Evolutionary conservation across 1,284 basidiomycete genomes (phyloP).

Genomic region (Ustilago loliicola): DNA sequence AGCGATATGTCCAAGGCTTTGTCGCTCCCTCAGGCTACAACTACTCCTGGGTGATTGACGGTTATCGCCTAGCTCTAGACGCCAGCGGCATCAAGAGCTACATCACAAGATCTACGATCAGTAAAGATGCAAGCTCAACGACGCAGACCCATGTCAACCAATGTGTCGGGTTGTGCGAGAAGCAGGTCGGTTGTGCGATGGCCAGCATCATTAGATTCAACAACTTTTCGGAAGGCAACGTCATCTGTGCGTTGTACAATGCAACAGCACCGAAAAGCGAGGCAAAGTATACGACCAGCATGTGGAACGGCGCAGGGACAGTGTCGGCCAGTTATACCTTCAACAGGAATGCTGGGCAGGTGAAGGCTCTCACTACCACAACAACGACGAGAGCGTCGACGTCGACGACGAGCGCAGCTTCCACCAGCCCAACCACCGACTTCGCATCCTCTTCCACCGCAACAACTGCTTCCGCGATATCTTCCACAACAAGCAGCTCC

Average conservation of each 20-base stretch:
- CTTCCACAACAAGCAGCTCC: neutral
- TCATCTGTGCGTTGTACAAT: constrained; percentile 31
- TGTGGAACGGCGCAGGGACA: constrained; percentile 22
- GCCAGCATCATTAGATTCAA: constrained; percentile 33
- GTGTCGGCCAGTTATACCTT: constrained; percentile 35
- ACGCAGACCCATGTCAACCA: constrained; percentile 26
- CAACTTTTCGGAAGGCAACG: constrained; percentile 31
- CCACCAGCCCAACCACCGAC: neutral
- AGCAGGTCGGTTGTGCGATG: constrained; percentile 30
- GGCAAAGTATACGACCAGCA: constrained; percentile 22
- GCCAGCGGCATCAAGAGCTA: constrained; percentile 16
- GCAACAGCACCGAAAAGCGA: constrained; percentile 4
- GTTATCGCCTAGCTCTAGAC: constrained; percentile 22
- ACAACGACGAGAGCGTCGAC: constrained; percentile 5
- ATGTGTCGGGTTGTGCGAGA: constrained; percentile 22
- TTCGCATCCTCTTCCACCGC: neutral
- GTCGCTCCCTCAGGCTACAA: constrained; percentile 31
- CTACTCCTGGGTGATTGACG: constrained; percentile 34
- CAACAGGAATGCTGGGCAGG: constrained; percentile 25
- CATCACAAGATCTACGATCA: constrained; percentile 22
- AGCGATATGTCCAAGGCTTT: constrained; percentile 25
- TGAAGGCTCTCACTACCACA: constrained; percentile 3
- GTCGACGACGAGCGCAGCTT: neutral
- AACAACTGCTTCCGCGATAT: neutral
- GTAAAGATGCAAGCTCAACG: constrained; percentile 9